Evolutionary conservation across 73 alveolate genomes (phyloP), one percentile per base, ranked within the genome.

Genomic region (Effrenium voratum): DNA sequence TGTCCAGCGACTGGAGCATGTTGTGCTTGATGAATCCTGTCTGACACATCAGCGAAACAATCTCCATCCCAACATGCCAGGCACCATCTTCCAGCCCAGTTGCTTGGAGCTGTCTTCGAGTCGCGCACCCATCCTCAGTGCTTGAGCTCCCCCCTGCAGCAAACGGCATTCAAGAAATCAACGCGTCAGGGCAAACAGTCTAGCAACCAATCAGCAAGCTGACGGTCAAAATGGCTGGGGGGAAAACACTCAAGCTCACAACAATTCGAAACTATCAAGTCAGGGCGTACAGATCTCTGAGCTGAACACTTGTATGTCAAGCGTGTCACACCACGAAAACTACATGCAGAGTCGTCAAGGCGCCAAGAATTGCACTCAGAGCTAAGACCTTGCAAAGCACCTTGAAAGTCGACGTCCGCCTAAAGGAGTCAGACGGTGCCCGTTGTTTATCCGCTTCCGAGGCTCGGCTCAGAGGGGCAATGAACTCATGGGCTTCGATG

Each of bases 61-160:
- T 12, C 26, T 19, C 8, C 8, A 52, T 12, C 19, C 63, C 8
- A 12, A 19, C 63, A 52, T 12, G 19, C 26, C 63, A 12, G 63
- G 63, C 63, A 52, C 8, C 8, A 8, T 19, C 26, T 8, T 52
- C 19, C 63, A 2, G 63, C 70, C 91, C 26, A 80, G 91, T 28
- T 8, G 46, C 91, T 41, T 32, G 91, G 91, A 26, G 91, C 91
- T 0, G 91, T 80, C 72, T 80, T 80, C 63, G 91, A 80, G 70
- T 80, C 91, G 46, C 70, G 68, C 44, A 80, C 91, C 91, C 91
- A 80, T 46, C 91, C 91, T 80, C 40, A 80, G 8, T 10, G n/a
- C 3, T 22, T 57, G 28, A 22, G 72, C 72, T 30, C 28, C 72
- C 28, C n/a, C 16, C 16, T 22, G 72, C 72, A 57, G 72, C 72